These are phyloP conservation scores for Chaetomiaceae sp. DNA, from an alignment of 2,329 filamentous ascomycete species.

Conservation along the genomic window DNA sequence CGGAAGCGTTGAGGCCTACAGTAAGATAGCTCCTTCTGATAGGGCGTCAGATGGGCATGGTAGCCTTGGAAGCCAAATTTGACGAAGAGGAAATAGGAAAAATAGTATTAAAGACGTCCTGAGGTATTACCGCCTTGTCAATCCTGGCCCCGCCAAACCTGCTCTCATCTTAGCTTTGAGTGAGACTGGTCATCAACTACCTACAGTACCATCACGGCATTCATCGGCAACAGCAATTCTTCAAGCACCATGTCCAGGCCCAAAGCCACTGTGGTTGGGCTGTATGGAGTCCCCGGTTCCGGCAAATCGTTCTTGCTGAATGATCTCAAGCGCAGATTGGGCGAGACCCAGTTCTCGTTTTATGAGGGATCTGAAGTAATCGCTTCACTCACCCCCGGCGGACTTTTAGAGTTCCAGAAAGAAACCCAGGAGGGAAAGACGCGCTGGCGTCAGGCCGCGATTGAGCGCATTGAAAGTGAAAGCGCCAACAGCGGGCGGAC, in stretches of 20 bases:
- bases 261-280: slow-evolving; percentile 43
- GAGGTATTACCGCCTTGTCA: too few relatives aligned
- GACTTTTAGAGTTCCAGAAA: slow-evolving; percentile 44
- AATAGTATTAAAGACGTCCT: too few relatives aligned
- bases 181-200: too few relatives aligned
- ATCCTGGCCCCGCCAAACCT: too few relatives aligned
- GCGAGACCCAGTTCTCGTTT: slow-evolving; percentile 38
- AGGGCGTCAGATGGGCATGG: too few relatives aligned
- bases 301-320: slow-evolving; percentile 48
- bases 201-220: too few relatives aligned
- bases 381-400: slow-evolving; percentile 38
- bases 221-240: too few relatives aligned
- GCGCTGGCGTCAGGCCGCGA: slow-evolving; percentile 40
- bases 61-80: too few relatives aligned
- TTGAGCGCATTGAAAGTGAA: slow-evolving; percentile 39
- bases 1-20: slow-evolving; percentile 1
- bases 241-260: neutral
- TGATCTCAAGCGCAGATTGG: slow-evolving; percentile 36
- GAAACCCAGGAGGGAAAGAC: slow-evolving; percentile 36
- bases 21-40: too few relatives aligned
- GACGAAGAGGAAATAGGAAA: neutral
- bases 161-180: too few relatives aligned
- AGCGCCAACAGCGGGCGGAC: slow-evolving; percentile 33
- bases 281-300: slow-evolving; percentile 53
- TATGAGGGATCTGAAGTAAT: slow-evolving; percentile 52